Evolutionary conservation across 2,329 filamentous ascomycete species (phyloP).

Genomic region (Claviceps purpurea): DNA sequence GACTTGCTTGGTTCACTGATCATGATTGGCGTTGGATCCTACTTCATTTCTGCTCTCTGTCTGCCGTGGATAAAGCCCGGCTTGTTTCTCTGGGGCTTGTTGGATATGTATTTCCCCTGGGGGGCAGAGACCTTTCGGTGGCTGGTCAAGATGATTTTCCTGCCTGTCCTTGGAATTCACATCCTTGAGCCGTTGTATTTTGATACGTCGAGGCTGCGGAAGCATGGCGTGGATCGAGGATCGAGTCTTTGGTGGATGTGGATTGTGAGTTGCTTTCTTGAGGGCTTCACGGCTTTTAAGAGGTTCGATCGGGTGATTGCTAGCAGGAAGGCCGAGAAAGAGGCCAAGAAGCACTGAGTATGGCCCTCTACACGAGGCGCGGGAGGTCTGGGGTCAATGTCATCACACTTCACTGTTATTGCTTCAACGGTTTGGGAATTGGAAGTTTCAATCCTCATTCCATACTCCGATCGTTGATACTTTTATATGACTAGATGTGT

Average conservation of each 20-base stretch:
- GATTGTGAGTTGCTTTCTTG: constrained; percentile 37
- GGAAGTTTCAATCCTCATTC: too few species aligned
- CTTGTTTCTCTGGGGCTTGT: constrained; percentile 31
- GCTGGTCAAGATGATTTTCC: constrained; percentile 45
- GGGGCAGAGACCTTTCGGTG: constrained; percentile 45
- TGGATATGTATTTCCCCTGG: constrained; percentile 39
- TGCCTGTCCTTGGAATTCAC: constrained; percentile 52
- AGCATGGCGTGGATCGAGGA: constrained; percentile 32
- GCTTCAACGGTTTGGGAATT: too few species aligned
- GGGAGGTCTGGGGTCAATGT: background rate
- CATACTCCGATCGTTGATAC: too few species aligned
- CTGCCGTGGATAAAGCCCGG: constrained; percentile 38
- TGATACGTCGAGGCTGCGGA: constrained; percentile 29
- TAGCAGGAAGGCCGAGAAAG: constrained; percentile 27
- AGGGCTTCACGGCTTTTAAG: constrained; percentile 36
- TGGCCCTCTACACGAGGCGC: background rate
- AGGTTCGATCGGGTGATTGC: constrained; percentile 37
- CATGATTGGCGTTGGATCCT: constrained; percentile 40
- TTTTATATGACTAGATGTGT: too few species aligned
- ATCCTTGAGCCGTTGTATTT: constrained; percentile 44
- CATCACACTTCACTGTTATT: too few species aligned
- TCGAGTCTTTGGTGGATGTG: constrained; percentile 41
- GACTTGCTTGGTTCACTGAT: constrained; percentile 34
- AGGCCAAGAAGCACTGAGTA: constrained; percentile 23
- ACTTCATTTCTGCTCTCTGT: constrained; percentile 36